Conservation (phyloP, 1,284 basidiomycete species). For the Phellopilus nigrolimitatus region DNA sequence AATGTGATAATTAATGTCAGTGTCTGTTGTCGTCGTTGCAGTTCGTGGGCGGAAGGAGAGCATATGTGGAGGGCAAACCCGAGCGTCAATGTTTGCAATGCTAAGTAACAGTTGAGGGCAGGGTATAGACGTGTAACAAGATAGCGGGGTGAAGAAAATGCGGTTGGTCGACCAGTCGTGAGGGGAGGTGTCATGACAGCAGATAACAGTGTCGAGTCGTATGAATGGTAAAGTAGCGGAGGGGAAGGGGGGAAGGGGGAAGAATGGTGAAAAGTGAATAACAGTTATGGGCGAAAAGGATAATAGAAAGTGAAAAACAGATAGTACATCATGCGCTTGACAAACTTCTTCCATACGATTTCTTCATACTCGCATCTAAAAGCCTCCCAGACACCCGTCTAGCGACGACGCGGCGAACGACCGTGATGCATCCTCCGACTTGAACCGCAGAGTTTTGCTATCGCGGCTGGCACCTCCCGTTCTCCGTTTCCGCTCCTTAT, state of each 20-base stretch:
- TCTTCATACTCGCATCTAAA: conserved; percentile 25
- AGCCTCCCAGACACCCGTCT: conserved; percentile 47
- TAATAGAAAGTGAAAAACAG: neutral
- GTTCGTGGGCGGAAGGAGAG: neutral
- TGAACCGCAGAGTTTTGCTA: conserved; percentile 12
- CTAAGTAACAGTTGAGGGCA: conserved; percentile 14
- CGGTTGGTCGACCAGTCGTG: conserved; percentile 1
- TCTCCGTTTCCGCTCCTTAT: conserved; percentile 21
- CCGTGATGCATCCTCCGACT: conserved; percentile 22
- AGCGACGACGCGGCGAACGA: conserved; percentile 30
- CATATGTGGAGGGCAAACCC: conserved; percentile 10
- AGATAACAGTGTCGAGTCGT: conserved; percentile 6
- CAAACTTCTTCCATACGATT: conserved; percentile 11
- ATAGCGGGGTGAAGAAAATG: neutral
- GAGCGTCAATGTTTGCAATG: conserved; percentile 16
- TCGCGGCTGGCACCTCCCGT: conserved; percentile 14
- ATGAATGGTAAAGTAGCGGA: neutral
- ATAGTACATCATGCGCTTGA: conserved; percentile 15
- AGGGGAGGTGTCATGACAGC: conserved; percentile 7
- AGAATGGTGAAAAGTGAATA: neutral
- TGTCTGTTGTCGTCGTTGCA: neutral
- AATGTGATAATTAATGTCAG: neutral
- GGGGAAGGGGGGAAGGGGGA: neutral
- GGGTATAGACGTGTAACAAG: conserved; percentile 7
- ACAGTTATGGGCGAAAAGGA: conserved; percentile 1